Percentiles rank a stretch among this genome's conserved stretches.
Conservation (phyloP, 2,329 filamentous ascomycete genomes). For the Botryotinia convoluta region DNA sequence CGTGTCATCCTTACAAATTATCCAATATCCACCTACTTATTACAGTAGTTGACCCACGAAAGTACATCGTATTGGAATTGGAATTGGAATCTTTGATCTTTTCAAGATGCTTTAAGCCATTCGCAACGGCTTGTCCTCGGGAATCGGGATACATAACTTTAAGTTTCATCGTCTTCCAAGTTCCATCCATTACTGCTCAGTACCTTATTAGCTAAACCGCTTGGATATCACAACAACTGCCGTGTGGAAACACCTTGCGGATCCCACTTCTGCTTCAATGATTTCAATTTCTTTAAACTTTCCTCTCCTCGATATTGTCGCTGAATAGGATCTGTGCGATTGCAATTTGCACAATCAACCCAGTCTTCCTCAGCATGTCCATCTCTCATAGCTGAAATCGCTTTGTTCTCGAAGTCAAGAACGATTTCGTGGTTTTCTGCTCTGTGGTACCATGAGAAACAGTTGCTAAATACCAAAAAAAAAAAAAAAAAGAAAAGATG, state of each 20-base stretch:
- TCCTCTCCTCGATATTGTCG: neutral
- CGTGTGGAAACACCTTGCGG: neutral
- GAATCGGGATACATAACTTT: neutral
- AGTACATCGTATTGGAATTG: neutral
- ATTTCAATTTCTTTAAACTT: neutral
- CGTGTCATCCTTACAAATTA: constrained; percentile 5
- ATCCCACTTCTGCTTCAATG: neutral
- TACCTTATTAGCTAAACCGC: neutral
- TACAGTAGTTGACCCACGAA: neutral
- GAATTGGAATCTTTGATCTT: neutral
- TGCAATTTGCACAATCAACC: neutral
- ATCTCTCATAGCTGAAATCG: neutral
- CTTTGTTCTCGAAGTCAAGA: constrained; percentile 1
- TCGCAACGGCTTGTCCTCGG: constrained; percentile 1
- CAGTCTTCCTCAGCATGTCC: neutral
- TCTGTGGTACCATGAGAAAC: neutral
- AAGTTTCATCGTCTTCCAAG: neutral
- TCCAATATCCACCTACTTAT: neutral
- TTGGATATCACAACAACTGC: neutral
- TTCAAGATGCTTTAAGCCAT: neutral
- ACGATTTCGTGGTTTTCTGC: neutral
- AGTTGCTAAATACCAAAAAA: neutral
- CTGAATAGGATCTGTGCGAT: neutral
- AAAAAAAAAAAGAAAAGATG: neutral
- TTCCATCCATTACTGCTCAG: neutral